A percentile compares a stretch with the other conserved stretches of the same genome.
Evolutionary conservation across 1,284 basidiomycete species (phyloP).

Genomic region (Leccinum griseonigrum): DNA sequence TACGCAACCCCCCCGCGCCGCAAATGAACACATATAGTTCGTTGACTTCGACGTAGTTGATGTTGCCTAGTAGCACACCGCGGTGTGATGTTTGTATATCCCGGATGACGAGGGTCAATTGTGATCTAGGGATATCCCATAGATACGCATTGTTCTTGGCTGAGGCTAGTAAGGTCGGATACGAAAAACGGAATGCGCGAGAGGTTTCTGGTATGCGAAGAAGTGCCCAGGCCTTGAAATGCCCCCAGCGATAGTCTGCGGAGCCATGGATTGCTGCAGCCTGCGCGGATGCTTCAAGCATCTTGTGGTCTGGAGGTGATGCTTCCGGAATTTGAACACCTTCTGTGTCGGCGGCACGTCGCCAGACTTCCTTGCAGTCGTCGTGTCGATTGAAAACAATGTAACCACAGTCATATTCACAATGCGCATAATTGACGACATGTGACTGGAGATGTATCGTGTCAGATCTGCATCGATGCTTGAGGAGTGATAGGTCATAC

Average conservation of each 20-base stretch:
- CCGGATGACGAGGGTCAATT: constrained; percentile 44
- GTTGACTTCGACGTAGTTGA: constrained; percentile 68
- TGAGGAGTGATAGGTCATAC: constrained; percentile 28
- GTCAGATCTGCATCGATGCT: constrained; percentile 6
- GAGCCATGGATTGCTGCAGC: constrained; percentile 16
- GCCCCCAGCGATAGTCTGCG: constrained; percentile 33
- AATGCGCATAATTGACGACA: constrained; percentile 60
- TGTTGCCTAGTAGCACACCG: constrained; percentile 34
- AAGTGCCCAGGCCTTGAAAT: constrained; percentile 60
- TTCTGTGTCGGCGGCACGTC: constrained; percentile 36
- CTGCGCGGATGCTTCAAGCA: constrained; percentile 21
- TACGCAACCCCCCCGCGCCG: constrained; percentile 43
- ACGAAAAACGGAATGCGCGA: constrained; percentile 64
- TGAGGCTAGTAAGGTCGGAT: constrained; percentile 58
- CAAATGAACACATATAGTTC: constrained; percentile 61
- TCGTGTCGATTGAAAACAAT: constrained; percentile 63
- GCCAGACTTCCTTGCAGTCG: constrained; percentile 68
- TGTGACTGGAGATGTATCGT: constrained; percentile 39
- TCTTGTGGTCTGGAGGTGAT: constrained; percentile 40
- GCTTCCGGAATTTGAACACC: constrained; percentile 25
- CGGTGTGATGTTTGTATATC: constrained; percentile 35
- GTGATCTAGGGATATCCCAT: constrained; percentile 56
- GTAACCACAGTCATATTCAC: constrained; percentile 72
- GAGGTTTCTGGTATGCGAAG: constrained; percentile 45
- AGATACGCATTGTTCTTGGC: constrained; percentile 46